Evolutionary conservation across 2,329 filamentous ascomycete species (phyloP), one percentile per base, ranked within the genome.

Genomic region (Plectosphaerella sp.): DNA sequence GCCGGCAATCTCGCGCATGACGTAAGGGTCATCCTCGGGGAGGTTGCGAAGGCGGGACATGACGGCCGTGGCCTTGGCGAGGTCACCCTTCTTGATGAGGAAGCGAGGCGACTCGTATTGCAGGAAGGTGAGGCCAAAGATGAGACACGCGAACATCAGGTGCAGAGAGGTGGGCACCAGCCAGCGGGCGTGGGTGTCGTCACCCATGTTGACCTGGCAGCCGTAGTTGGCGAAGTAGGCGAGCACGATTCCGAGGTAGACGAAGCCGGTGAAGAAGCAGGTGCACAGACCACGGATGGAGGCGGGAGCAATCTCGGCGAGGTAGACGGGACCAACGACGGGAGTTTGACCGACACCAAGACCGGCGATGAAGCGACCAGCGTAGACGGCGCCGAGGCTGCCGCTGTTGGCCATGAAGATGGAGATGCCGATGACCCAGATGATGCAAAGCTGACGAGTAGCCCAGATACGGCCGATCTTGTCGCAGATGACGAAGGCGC

Each of bases 181-280:
- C 80, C 80, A 83, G 56, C 77, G 74, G 50, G 72, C 71, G 52
- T 73, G 68, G 3, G 70, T 73, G n/a, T 64, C 59, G 47, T 74
- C 71, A 22, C 69, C 66, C 20, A 84, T 69, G 63, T 82, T 71
- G 43, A 82, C 50, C 52, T 75, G 66, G 50, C 71, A 74, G 53
- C 84, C 84, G 63, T 85, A 87, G 66, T 85, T 88, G 54, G 86
- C 82, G 61, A 91, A 92, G 70, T 91, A 93, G 9, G 86, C 87
- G 15, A 92, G 75, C 60, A 92, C 87, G 55, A 91, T 89, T 22
- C 88, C 89, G 50, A 89, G 68, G 62, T 92, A 92, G 20, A 92
- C 88, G 48, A 71, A 70, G 4, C 72, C 72, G 9, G 71, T 74
- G 61, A 75, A 75, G 61, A 73, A 68, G 54, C 71, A 87, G 2